phyloP scores from a whole-genome alignment of 305 asterid species.

The Withania somnifera region DNA sequence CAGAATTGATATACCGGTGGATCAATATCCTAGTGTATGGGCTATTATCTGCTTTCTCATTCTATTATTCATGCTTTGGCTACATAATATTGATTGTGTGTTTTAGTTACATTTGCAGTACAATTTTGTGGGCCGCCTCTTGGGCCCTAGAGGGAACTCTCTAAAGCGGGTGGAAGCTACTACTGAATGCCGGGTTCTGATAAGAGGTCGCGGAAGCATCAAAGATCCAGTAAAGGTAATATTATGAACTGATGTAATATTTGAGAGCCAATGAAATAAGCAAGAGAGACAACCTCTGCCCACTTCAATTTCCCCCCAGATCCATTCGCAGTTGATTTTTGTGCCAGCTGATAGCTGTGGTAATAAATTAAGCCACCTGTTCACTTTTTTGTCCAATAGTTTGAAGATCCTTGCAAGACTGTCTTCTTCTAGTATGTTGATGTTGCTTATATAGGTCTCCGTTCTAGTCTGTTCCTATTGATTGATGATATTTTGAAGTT shows the following conservation, averaged over 20 bases:
- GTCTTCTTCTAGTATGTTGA: not conserved
- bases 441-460: not conserved
- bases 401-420: not conserved
- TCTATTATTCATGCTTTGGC: not conserved
- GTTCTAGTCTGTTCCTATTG: not conserved
- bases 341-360: not conserved
- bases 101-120: conserved; percentile 41
- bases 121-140: conserved; percentile 97
- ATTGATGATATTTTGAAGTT: not conserved
- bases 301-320: not conserved
- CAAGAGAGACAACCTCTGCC: not conserved
- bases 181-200: conserved; percentile 94
- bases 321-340: not conserved
- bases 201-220: conserved; percentile 94
- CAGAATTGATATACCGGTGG: conserved; percentile 95
- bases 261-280: not conserved
- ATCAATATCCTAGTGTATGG: conserved; percentile 73
- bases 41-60: conserved; percentile 8
- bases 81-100: not conserved
- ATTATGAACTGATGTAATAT: not conserved
- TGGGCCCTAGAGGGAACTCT: conserved; percentile 99
- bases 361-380: not conserved
- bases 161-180: conserved; percentile 92
- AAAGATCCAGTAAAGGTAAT: conserved; percentile 89
- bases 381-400: not conserved